Conservation (phyloP, 2,329 filamentous ascomycete genomes). For the Colletotrichum musae region DNA sequence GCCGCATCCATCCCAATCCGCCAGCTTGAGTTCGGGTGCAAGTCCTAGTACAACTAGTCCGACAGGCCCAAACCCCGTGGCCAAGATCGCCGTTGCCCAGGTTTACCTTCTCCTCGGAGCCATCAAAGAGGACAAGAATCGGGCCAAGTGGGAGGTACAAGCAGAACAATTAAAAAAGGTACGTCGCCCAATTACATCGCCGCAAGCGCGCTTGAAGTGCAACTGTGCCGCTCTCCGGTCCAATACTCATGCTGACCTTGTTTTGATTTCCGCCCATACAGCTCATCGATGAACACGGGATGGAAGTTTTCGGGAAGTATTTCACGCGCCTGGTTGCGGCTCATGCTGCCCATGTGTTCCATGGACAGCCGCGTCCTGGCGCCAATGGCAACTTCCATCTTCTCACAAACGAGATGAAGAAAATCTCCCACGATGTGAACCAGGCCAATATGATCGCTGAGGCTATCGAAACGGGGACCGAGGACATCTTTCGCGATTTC, state of each 20-base stretch:
- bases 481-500: slow-evolving; percentile 95
- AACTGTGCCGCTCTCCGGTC: slow-evolving; percentile 2
- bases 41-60: slow-evolving; percentile 75
- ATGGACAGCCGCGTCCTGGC: slow-evolving; percentile 79
- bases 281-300: slow-evolving; percentile 97
- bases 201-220: slow-evolving; percentile 14
- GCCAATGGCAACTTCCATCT: slow-evolving; percentile 89
- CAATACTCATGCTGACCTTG: slow-evolving; percentile 37
- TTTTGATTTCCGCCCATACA: slow-evolving; percentile 53
- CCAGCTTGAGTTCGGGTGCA: slow-evolving; percentile 71
- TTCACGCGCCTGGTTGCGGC: slow-evolving; percentile 92
- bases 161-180: slow-evolving; percentile 94
- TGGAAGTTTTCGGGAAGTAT: slow-evolving; percentile 98
- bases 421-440: slow-evolving; percentile 83
- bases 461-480: slow-evolving; percentile 89
- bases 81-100: slow-evolving; percentile 95
- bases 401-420: slow-evolving; percentile 86
- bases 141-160: slow-evolving; percentile 92
- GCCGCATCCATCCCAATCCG: slow-evolving; percentile 70
- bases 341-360: slow-evolving; percentile 94
- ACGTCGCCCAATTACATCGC: slow-evolving; percentile 49
- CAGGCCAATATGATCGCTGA: slow-evolving; percentile 94
- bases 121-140: slow-evolving; percentile 93
- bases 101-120: slow-evolving; percentile 94
- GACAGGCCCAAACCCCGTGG: slow-evolving; percentile 77